A percentile compares a stretch with the other conserved stretches of the same genome.
phyloP scores from a whole-genome alignment of 208 protist species.

The Acanthamoeba castellanii region DNA sequence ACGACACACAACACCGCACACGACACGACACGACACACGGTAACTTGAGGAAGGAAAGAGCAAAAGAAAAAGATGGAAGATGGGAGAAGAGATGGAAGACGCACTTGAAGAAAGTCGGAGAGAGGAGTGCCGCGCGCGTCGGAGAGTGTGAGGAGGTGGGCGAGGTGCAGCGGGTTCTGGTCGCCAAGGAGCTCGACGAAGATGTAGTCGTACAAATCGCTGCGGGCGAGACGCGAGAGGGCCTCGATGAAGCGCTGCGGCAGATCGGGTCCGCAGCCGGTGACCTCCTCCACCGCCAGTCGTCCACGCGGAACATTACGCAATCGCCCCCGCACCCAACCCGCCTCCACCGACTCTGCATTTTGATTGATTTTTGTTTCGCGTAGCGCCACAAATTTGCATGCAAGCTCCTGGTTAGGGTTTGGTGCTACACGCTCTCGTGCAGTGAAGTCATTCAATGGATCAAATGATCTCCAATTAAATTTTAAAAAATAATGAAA shows the following conservation, averaged over 20 bases:
- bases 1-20: too few species aligned
- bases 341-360: constrained; percentile 62
- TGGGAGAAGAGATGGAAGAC: neutral
- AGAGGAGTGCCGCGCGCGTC: constrained; percentile 3
- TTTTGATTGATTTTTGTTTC: neutral
- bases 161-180: constrained; percentile 51
- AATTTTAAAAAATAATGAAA: neutral
- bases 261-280: neutral
- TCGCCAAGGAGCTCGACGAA: constrained; percentile 57
- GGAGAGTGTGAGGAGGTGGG: neutral
- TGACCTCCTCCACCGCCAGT: constrained; percentile 13
- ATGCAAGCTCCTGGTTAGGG: neutral
- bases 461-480: too few species aligned
- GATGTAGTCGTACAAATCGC: constrained; percentile 42
- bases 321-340: constrained; percentile 24
- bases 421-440: too few species aligned
- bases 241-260: neutral
- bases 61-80: neutral
- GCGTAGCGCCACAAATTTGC: neutral
- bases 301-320: constrained; percentile 5
- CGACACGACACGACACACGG: too few species aligned
- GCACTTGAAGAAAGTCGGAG: neutral
- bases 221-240: constrained; percentile 17
- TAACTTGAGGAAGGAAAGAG: neutral
- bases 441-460: too few species aligned